Conservation (phyloP, 768 basidiomycete species). For the Zangia roseola region DNA sequence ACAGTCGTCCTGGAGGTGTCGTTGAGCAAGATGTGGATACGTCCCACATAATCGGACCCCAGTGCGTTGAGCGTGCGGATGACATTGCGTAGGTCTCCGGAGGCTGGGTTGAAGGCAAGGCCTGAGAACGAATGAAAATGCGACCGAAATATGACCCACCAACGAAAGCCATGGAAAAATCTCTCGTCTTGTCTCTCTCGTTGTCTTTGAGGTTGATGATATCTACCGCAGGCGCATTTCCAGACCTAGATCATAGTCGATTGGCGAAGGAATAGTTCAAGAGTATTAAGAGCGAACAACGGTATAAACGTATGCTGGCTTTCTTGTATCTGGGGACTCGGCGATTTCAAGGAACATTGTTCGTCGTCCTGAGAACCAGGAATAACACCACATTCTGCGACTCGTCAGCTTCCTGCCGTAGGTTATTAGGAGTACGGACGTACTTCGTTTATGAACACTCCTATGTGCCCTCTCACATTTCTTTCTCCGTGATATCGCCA, state of each 20-base stretch:
- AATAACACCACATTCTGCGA: constrained; percentile 14
- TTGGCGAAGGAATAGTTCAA: neutral
- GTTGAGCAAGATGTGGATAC: constrained; percentile 41
- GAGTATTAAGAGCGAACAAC: constrained; percentile 22
- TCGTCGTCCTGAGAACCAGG: constrained; percentile 2
- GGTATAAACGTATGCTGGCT: constrained; percentile 11
- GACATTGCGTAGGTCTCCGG: constrained; percentile 47
- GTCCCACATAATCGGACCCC: constrained; percentile 39
- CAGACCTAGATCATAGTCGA: constrained; percentile 8
- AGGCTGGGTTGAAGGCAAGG: constrained; percentile 26
- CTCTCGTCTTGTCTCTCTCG: constrained; percentile 15
- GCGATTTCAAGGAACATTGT: neutral
- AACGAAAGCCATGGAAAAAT: constrained; percentile 23
- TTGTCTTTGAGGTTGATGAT: constrained; percentile 27
- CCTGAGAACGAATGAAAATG: neutral
- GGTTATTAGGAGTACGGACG: neutral
- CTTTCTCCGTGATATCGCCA: constrained; percentile 27
- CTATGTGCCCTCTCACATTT: constrained; percentile 40
- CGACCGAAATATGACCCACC: constrained; percentile 7
- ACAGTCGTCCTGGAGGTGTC: constrained; percentile 33
- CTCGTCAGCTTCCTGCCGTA: neutral
- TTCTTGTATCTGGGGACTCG: neutral
- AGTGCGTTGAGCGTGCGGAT: constrained; percentile 42
- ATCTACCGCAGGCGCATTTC: constrained; percentile 29
- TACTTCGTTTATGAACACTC: constrained; percentile 37